Percentiles rank a stretch among this genome's conserved stretches.
Evolutionary conservation across 257 asterid genomes (phyloP).

Genomic region (Salvia splendens): DNA sequence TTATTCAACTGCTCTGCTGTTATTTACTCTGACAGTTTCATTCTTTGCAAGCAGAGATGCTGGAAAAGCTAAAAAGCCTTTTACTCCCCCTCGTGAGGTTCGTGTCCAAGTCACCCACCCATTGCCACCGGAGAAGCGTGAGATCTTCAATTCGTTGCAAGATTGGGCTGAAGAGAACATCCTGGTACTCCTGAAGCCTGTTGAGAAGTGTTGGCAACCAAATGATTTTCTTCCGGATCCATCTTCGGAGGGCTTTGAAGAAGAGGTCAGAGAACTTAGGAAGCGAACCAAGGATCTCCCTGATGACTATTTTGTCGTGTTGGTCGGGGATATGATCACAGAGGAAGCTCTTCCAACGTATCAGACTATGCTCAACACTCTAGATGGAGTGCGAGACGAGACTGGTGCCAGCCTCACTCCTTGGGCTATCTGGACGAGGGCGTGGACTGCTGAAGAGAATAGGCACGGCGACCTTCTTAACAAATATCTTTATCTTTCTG

Average conservation of each 20-base stretch:
- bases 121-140: constrained; percentile 58
- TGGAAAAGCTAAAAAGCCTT: constrained; percentile 46
- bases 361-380: constrained; percentile 61
- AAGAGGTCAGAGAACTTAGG: constrained; percentile 52
- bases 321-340: constrained; percentile 63
- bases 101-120: constrained; percentile 48
- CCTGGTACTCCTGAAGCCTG: constrained; percentile 52
- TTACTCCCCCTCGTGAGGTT: constrained; percentile 55
- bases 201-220: constrained; percentile 61
- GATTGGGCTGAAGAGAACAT: constrained; percentile 54
- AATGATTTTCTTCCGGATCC: constrained; percentile 57
- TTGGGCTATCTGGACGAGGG: constrained; percentile 68
- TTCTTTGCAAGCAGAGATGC: constrained; percentile 35
- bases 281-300: constrained; percentile 49
- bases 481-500: constrained; percentile 58
- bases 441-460: constrained; percentile 71
- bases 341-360: constrained; percentile 68
- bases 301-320: constrained; percentile 53
- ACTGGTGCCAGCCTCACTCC: constrained; percentile 62
- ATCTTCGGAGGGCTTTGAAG: constrained; percentile 54
- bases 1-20: neutral
- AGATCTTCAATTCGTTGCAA: constrained; percentile 46
- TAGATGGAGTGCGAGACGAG: constrained; percentile 57
- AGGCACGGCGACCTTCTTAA: constrained; percentile 62
- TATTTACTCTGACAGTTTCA: no score